Base-by-base conservation (phyloP, 108 stramenopile genomes). In the Discostella pseudostelligera region DNA sequence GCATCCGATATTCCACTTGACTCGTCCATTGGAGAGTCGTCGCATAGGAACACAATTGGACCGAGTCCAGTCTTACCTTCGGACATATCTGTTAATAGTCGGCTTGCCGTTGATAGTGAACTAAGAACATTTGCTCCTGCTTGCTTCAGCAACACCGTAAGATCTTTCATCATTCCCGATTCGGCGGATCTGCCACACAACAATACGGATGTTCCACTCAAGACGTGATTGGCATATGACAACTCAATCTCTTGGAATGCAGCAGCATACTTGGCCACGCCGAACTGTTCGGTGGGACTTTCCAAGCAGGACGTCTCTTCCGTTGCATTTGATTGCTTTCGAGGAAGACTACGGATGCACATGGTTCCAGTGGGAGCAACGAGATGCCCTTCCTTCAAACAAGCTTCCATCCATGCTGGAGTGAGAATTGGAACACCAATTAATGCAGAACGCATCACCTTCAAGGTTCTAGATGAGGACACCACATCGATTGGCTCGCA, bases 371-470 rank as follows among this genome's bases (percentile, higher is more conserved):
- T 24, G 8, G 77, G 77, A 16, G 68, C 51, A 17, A 76, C 58
- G 1, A 83, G 28, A 11, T 45, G 49, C 12, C 36, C 39, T 59
- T 60, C 60, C 22, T 59, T 50, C 7, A 71, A 45, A 49, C 86
- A 87, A 17, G 53, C 35, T 8, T 62, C 42, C 24, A 88, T 65
- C 92, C 92, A 93, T 32, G 44, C 44, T n/a, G 79, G 81, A 21
- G 85, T 66, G 9, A 93, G 84, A 42, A 93, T 78, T 9, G 88
- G 89, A 43, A 93, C 70, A 3, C 92, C 92, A 4, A 75, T 80
- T 21, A 93, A 56, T 7, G 87, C 68, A 1, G 86, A 80, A 61
- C 76, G 62, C 88, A 93, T 88, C n/a, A 73, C 83, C 67, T 93
- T 93, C 55, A 86, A 59, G 13, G 92, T 89, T 8, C 92, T 74